phyloP scores from a whole-genome alignment of 306 rosid genomes.

The Malus sylvestris region DNA sequence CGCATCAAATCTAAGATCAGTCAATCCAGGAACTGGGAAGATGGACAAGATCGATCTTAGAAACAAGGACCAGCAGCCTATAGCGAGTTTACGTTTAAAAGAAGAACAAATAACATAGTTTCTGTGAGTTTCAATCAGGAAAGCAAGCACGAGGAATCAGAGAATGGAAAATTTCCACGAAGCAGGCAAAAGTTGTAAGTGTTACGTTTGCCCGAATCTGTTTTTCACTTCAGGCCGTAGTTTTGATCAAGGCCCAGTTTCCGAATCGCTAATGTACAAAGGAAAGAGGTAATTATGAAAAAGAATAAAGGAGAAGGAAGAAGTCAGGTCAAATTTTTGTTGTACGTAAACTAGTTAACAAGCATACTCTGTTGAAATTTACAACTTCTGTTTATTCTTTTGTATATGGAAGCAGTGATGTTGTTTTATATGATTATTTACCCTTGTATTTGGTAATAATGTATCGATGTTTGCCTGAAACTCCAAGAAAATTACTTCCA shows the following conservation, averaged over 20 bases:
- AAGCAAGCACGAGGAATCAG: background rate
- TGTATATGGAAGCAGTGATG: conserved; percentile 41
- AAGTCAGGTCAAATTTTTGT: conserved; percentile 4
- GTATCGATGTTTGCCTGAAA: background rate
- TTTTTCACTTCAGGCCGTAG: conserved; percentile 27
- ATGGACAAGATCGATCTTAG: conserved; percentile 22
- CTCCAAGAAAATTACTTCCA: background rate
- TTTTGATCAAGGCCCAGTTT: conserved; percentile 34
- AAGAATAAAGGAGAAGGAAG: background rate
- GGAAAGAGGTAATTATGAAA: background rate
- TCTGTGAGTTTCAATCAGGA: conserved; percentile 1
- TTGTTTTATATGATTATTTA: conserved; percentile 16
- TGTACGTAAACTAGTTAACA: conserved; percentile 23
- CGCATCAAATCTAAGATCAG: conserved; percentile 35
- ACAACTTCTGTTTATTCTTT: conserved; percentile 32
- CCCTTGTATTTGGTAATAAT: background rate
- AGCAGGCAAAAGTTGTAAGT: conserved; percentile 20
- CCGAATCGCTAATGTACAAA: conserved; percentile 15
- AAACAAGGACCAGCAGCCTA: conserved; percentile 38
- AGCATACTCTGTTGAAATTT: conserved; percentile 13
- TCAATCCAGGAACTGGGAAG: conserved; percentile 26
- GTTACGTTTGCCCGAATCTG: conserved; percentile 14
- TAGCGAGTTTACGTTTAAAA: conserved; percentile 53
- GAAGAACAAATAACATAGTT: conserved; percentile 58
- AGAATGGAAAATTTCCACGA: conserved; percentile 1